Base-by-base conservation (phyloP, 2,329 filamentous ascomycete species). In the Aaosphaeria pasadenensis region DNA sequence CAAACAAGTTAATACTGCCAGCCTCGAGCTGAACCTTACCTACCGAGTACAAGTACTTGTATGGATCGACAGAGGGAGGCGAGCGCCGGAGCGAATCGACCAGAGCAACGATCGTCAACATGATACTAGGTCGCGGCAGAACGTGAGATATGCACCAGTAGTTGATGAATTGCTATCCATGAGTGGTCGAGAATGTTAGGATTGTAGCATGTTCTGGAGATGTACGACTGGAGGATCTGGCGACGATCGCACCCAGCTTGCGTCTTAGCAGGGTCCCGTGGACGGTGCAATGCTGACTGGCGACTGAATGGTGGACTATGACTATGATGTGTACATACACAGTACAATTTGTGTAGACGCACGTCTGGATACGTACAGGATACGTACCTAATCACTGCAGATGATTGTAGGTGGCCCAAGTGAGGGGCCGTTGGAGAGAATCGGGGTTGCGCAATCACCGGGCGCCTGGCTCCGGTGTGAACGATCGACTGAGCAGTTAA, bases 371-470 rank as follows among this genome's bases (percentile, higher is more conserved):
- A 24, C 17, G 17, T 24, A 24, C 17, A 24, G 17, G 17, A 24
- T 24, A 24, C 17, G 17, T 24, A 24, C 17, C 17, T 24, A 24
- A 24, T 24, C 17, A 24, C 17, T 24, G 17, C 17, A 24, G 17
- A 24, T 24, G 17, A 24, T 24, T 9, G 33, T 39, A 38, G 52
- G 49, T 36, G 40, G 50, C 39, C 46, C 35, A 32, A 47, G 43
- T 51, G 56, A 61, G 55, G 54, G 55, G 62, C 53, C 51, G 54
- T 51, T 55, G 40, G 49, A 42, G 38, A 50, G 46, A 49, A 44
- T 49, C 54, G 60, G 62, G 17, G 61, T 69, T 70, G 64, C 64
- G 64, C 65, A 69, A 69, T 69, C 62, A 63, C 67, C 67, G 65
- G 64, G 60, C 58, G 57, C 61, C 67, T 66, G 66, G 67, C 61